Percentiles rank a stretch among this genome's conserved stretches.
Conservation (phyloP, 352 stramenopile genomes). For the Pythium folliculosum region DNA sequence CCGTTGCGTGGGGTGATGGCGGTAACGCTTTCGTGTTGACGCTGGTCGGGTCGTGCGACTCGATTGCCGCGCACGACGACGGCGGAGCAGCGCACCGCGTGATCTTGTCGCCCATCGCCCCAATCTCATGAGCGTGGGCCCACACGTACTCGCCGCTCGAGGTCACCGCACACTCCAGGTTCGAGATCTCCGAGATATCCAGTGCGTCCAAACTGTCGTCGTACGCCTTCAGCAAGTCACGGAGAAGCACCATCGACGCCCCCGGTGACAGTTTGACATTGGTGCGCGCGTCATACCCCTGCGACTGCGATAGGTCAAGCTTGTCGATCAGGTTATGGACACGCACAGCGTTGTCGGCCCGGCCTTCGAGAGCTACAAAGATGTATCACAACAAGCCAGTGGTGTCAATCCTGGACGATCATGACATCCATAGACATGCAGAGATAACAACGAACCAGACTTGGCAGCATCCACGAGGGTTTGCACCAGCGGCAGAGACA, state of each 20-base stretch:
- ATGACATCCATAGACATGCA: too few species aligned
- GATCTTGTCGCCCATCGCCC: conserved; percentile 4
- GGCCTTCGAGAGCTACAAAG: not conserved
- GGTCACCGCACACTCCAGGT: conserved; percentile 19
- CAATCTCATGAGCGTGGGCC: conserved; percentile 9
- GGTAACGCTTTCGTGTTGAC: too few species aligned
- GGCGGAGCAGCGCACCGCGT: conserved; percentile 11
- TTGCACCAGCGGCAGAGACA: conserved; percentile 4
- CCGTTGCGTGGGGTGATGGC: not conserved
- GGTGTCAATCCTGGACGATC: too few species aligned
- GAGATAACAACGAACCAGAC: not conserved
- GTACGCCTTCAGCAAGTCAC: conserved; percentile 11
- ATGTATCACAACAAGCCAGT: too few species aligned
- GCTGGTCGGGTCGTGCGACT: not conserved
- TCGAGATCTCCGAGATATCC: conserved; percentile 13
- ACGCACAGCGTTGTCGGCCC: not conserved
- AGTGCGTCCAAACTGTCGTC: conserved; percentile 15
- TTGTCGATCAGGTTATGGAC: conserved; percentile 26
- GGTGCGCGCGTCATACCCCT: not conserved
- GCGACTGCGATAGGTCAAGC: conserved; percentile 3
- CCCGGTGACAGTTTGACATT: not conserved
- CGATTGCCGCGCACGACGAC: not conserved
- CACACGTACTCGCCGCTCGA: conserved; percentile 13
- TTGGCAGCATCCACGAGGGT: conserved; percentile 5
- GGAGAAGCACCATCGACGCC: not conserved